Evolutionary conservation across 306 rosid genomes (phyloP).

Genomic region (Ormosia emarginata): DNA sequence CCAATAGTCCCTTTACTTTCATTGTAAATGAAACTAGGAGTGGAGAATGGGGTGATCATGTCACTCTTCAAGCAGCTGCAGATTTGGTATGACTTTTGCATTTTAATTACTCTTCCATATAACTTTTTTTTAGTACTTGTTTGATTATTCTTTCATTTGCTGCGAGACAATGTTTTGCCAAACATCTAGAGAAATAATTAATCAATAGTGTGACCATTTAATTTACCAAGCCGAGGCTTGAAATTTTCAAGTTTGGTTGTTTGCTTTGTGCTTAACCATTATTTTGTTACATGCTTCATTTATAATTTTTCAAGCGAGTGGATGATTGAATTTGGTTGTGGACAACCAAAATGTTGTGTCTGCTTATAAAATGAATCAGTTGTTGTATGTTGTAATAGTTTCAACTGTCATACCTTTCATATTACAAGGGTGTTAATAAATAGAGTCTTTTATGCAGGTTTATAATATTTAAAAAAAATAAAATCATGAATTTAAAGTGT

Average conservation of each 20-base stretch:
- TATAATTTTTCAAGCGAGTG: background rate
- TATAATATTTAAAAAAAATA: background rate
- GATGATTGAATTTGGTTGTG: conserved; percentile 16
- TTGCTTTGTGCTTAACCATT: conserved; percentile 13
- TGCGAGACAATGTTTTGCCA: background rate
- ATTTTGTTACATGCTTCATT: background rate
- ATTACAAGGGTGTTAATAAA: background rate
- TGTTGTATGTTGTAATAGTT: conserved; percentile 5
- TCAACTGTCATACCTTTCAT: background rate
- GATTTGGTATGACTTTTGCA: conserved; percentile 49
- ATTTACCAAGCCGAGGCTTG: conserved; percentile 2
- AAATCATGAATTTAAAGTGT: background rate
- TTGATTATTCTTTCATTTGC: background rate
- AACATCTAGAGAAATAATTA: background rate
- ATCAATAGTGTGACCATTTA: background rate
- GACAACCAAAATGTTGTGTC: background rate
- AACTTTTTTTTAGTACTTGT: conserved; percentile 11
- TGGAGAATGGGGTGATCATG: conserved; percentile 94
- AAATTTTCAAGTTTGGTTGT: background rate
- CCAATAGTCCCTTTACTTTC: background rate
- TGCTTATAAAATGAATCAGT: background rate
- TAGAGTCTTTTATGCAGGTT: background rate
- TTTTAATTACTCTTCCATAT: background rate
- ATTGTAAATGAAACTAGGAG: conserved; percentile 44
- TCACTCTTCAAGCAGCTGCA: conserved; percentile 84